Conservation (phyloP, 768 basidiomycete species). For the Podaxis sp. region DNA sequence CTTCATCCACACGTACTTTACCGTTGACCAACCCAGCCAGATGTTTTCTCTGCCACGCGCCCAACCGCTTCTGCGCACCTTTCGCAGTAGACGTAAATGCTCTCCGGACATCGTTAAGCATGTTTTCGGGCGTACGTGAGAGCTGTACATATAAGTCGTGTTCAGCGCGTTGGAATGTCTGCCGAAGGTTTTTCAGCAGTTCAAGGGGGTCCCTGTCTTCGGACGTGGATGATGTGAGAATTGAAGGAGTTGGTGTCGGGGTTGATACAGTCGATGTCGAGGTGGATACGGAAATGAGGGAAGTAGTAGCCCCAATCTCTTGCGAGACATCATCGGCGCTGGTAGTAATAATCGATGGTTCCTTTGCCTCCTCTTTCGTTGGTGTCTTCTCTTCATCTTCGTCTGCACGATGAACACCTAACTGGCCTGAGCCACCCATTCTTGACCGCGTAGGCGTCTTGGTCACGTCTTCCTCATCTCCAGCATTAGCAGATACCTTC, state of each 20-base stretch:
- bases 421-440: not conserved
- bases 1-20: slow-evolving; percentile 13
- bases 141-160: slow-evolving; percentile 56
- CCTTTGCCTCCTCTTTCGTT: not conserved
- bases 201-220: slow-evolving; percentile 28
- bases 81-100: slow-evolving; percentile 48
- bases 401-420: not conserved
- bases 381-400: not conserved
- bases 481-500: not conserved
- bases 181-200: slow-evolving; percentile 45
- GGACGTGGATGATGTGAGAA: slow-evolving; percentile 12
- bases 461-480: not conserved
- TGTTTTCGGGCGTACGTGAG: slow-evolving; percentile 34
- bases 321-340: not conserved
- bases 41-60: slow-evolving; percentile 67
- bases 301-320: not conserved
- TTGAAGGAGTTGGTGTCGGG: slow-evolving; percentile 12
- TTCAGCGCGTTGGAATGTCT: slow-evolving; percentile 55
- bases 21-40: slow-evolving; percentile 16
- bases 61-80: slow-evolving; percentile 49
- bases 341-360: not conserved
- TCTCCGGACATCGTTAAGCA: slow-evolving; percentile 61
- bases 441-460: not conserved
- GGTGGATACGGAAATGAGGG: not conserved
- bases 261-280: not conserved